Base-by-base conservation (phyloP, 1,284 basidiomycete species). In the Apiotrichum gamsii region DNA sequence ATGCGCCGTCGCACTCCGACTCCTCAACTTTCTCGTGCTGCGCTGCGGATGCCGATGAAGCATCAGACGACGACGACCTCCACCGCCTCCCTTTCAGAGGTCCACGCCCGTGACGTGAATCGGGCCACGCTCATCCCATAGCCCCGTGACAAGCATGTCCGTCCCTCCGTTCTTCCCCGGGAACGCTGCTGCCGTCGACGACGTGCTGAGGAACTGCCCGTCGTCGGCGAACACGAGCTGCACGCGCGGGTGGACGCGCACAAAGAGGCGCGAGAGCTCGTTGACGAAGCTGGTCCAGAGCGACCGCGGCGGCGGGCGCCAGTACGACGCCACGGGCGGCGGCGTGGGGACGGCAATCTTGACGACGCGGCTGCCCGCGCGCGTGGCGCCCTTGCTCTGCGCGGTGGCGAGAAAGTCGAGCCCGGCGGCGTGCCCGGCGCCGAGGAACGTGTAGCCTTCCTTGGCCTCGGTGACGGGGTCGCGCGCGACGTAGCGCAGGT, bases 161-260 rank as follows among this genome's bases (percentile, higher is more conserved):
- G 18, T 31, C 24, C 28, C 25, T 18, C 42, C 42, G n/a, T 23
- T 16, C 9, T 16, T n/a, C 10, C 34, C 43, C 19, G 28, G 21
- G 18, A 46, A 33, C 14, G 20, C 20, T 1, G 39, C 40, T 2
- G 41, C 49, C 13, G 49, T 47, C 21, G 32, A 20, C n/a, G 37
- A 34, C 8, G 45, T 32, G 5, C 45, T 37, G 21, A 51, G 16
- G 2, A 37, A n/a, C 5, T 13, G 5, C 8, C 49, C 49, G 18
- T 35, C 29, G 28, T 51, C 49, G 25, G 46, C 41, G 18, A 51
- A 43, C 24, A 51, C 19, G 18, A 25, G 30, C 18, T n/a, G 11
- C 8, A 47, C 45, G 18, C 49, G 41, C 13, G 24, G 16, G n/a
- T 47, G 40, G 33, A 39, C 32, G 4, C 39, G 32, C 5, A 28